Evolutionary conservation across 2,329 filamentous ascomycete genomes (phyloP).

Genomic region (Raffaelea albimanens): DNA sequence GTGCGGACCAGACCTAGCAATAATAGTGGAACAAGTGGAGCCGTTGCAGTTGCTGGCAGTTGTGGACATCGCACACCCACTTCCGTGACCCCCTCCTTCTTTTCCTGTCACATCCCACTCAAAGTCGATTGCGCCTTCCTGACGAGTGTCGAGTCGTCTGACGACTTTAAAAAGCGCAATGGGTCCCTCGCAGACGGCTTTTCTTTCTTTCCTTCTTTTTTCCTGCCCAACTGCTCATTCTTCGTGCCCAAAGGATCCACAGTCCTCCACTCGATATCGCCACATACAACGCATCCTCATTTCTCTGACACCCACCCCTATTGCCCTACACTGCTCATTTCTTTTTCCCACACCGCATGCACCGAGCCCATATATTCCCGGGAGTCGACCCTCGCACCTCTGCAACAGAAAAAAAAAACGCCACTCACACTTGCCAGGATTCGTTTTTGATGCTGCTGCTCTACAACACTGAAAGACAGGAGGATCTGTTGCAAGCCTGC

Average conservation of each 20-base stretch:
- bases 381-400: background rate
- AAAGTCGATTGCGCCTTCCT: background rate
- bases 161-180: slow-evolving; percentile 13
- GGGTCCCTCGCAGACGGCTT: slow-evolving; percentile 14
- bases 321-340: background rate
- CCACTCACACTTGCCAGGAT: background rate
- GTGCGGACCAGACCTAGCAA: background rate
- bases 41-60: background rate
- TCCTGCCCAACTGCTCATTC: slow-evolving; percentile 22
- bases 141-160: background rate
- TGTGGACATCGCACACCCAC: no score
- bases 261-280: background rate
- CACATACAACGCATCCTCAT: background rate
- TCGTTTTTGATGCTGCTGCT: background rate
- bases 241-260: slow-evolving; percentile 19
- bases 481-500: background rate
- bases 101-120: background rate
- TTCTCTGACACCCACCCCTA: background rate
- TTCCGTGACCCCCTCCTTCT: background rate
- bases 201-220: slow-evolving; percentile 9
- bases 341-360: background rate
- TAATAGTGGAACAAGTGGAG: background rate
- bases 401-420: background rate
- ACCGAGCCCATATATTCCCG: background rate
- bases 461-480: background rate